Conservation (phyloP, 805 yeast genomes). For the Saturnispora diversa region DNA sequence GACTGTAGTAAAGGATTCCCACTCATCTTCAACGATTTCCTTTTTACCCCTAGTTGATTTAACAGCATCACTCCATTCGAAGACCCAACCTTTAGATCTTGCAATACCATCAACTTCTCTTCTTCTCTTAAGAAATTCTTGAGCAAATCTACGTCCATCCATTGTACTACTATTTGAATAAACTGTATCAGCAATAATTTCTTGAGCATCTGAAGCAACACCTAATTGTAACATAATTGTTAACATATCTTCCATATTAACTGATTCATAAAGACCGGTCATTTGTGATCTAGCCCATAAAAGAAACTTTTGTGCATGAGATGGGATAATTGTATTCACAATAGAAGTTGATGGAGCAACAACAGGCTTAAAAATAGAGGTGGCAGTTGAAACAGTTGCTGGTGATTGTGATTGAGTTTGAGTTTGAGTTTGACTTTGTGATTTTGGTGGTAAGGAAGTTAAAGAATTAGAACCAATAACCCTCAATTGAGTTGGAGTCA, state of each 20-base stretch:
- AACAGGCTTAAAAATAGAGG: background rate
- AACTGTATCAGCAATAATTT: slow-evolving; percentile 85
- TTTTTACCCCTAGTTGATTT: slow-evolving; percentile 11
- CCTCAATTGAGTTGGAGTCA: slow-evolving; percentile 31
- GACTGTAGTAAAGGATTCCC: slow-evolving; percentile 48
- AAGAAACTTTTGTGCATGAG: slow-evolving; percentile 51
- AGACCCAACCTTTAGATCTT: slow-evolving; percentile 34
- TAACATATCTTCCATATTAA: slow-evolving; percentile 69
- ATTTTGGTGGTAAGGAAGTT: slow-evolving; percentile 16
- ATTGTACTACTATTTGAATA: slow-evolving; percentile 80
- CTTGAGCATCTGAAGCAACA: slow-evolving; percentile 61
- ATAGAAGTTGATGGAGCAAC: slow-evolving; percentile 6
- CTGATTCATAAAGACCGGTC: slow-evolving; percentile 61
- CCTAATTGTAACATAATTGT: slow-evolving; percentile 78
- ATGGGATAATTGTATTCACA: slow-evolving; percentile 21
- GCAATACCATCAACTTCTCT: slow-evolving; percentile 56
- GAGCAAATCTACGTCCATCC: slow-evolving; percentile 93
- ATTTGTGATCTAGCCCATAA: slow-evolving; percentile 65
- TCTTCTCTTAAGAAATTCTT: slow-evolving; percentile 77
- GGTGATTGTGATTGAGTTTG: no score
- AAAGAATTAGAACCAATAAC: slow-evolving; percentile 29
- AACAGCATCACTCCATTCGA: slow-evolving; percentile 67
- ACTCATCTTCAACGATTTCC: slow-evolving; percentile 35
- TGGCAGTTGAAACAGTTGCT: slow-evolving; percentile 29
- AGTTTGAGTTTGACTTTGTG: slow-evolving; percentile 13